A percentile compares a stretch with the other conserved stretches of the same genome.
These are phyloP conservation scores for Boletus huronensis DNA, from an alignment of 768 basidiomycete species.

Conservation along the genomic window DNA sequence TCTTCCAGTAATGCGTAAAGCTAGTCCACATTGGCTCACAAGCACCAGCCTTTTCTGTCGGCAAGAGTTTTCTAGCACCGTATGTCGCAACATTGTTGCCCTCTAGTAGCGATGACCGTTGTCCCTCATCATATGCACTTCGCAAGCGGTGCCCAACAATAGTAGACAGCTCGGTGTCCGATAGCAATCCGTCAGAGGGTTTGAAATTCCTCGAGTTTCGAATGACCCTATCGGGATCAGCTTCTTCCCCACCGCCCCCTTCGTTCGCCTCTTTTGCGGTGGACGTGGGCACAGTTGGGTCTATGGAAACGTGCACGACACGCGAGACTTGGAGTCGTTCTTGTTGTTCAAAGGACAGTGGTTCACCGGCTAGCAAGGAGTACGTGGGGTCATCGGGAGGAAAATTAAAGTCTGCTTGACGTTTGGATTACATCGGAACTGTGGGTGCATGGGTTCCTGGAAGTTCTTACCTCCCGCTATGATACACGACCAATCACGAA, in stretches of 20 bases:
- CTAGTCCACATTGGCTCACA: conserved; percentile 85
- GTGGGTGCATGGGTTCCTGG: not conserved
- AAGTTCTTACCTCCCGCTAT: conserved; percentile 71
- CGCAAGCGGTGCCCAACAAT: conserved; percentile 42
- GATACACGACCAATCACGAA: conserved; percentile 69
- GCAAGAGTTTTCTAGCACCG: conserved; percentile 44
- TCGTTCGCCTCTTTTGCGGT: conserved; percentile 25
- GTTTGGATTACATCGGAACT: not conserved
- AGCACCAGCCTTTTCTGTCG: conserved; percentile 46
- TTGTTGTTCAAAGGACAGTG: conserved; percentile 53
- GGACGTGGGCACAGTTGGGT: conserved; percentile 47
- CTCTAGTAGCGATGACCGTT: conserved; percentile 16
- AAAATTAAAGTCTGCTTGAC: conserved; percentile 80
- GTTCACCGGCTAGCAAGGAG: conserved; percentile 63
- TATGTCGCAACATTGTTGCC: conserved; percentile 39
- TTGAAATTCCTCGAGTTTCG: conserved; percentile 64
- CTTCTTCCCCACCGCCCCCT: conserved; percentile 38
- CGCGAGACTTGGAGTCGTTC: conserved; percentile 55
- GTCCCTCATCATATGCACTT: conserved; percentile 69
- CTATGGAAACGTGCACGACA: conserved; percentile 69
- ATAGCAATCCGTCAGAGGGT: conserved; percentile 67
- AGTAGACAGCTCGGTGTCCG: conserved; percentile 48
- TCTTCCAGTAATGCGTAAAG: conserved; percentile 84
- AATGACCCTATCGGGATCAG: conserved; percentile 68
- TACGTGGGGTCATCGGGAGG: conserved; percentile 80